These are phyloP conservation scores for Exophiala mesophila DNA, from an alignment of 2,329 filamentous ascomycete species.

Conservation along the genomic window DNA sequence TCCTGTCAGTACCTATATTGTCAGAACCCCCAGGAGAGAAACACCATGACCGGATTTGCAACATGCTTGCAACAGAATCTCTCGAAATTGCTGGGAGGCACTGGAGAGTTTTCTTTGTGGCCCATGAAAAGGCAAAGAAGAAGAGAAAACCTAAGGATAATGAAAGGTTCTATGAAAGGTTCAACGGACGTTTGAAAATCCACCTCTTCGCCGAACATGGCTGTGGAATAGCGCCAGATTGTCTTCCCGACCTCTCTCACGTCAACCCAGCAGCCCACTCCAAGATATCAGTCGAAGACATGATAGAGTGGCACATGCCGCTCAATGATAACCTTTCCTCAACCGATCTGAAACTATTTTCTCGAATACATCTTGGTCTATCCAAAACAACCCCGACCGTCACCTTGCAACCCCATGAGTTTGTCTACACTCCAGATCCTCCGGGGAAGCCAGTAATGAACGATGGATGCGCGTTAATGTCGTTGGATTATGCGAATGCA, in stretches of 20 bases:
- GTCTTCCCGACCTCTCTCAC: not conserved
- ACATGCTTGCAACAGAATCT: slow-evolving; percentile 39
- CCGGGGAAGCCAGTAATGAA: slow-evolving; percentile 38
- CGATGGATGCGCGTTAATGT: slow-evolving; percentile 53
- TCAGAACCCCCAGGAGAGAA: slow-evolving; percentile 6
- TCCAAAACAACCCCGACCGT: slow-evolving; percentile 42
- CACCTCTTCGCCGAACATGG: slow-evolving; percentile 43
- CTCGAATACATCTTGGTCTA: slow-evolving; percentile 39
- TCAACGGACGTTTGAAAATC: slow-evolving; percentile 28
- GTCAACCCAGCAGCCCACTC: not conserved
- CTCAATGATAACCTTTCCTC: slow-evolving; percentile 33
- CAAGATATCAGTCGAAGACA: slow-evolving; percentile 34
- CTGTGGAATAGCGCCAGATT: slow-evolving; percentile 32
- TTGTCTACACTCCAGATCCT: slow-evolving; percentile 33
- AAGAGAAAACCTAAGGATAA: slow-evolving; percentile 5
- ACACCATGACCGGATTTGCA: slow-evolving; percentile 31
- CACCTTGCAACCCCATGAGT: slow-evolving; percentile 33
- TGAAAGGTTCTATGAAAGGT: no score
- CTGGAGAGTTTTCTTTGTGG: slow-evolving; percentile 43
- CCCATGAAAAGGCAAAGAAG: slow-evolving; percentile 34
- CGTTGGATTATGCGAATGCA: slow-evolving; percentile 43
- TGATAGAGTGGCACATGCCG: slow-evolving; percentile 46
- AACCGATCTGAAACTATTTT: slow-evolving; percentile 43
- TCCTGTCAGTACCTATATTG: slow-evolving; percentile 34
- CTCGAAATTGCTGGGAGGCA: slow-evolving; percentile 36